Percentiles rank a stretch among this genome's conserved stretches.
phyloP scores from a whole-genome alignment of 306 rosid genomes.

The Acacia confusa region DNA sequence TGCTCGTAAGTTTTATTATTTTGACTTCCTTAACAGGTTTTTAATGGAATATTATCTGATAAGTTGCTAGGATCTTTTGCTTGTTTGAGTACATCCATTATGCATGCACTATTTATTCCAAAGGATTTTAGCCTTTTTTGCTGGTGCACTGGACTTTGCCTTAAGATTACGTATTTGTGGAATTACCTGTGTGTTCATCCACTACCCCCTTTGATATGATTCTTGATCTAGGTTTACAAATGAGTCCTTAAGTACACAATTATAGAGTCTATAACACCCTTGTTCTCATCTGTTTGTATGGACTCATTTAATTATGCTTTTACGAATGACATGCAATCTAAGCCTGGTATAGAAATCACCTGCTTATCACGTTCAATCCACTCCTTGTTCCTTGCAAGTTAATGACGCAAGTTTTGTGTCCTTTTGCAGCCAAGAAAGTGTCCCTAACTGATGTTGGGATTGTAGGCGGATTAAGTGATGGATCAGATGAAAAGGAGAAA shows the following conservation, averaged over 20 bases:
- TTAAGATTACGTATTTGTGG: neutral
- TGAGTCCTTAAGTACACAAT: no score
- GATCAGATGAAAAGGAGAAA: slow-evolving; percentile 74
- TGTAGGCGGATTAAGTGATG: slow-evolving; percentile 79
- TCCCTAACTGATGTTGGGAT: slow-evolving; percentile 75
- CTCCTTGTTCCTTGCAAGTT: neutral
- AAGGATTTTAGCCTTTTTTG: neutral
- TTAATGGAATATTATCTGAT: neutral
- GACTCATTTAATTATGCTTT: neutral
- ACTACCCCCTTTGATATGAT: no score
- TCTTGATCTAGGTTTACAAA: no score
- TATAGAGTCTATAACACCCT: no score
- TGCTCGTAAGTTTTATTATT: slow-evolving; percentile 69
- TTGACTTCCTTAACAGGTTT: slow-evolving; percentile 22
- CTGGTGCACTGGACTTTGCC: neutral
- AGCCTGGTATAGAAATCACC: neutral
- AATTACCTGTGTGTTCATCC: neutral
- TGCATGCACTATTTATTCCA: neutral
- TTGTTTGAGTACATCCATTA: slow-evolving; percentile 2
- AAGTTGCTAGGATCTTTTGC: slow-evolving; percentile 23
- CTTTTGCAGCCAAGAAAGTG: slow-evolving; percentile 82
- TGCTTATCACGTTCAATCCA: neutral
- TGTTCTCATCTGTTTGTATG: neutral
- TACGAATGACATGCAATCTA: neutral
- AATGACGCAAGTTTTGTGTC: slow-evolving; percentile 21